Conservation (phyloP, 2,329 filamentous ascomycete genomes). For the Coniochaeta sp. region DNA sequence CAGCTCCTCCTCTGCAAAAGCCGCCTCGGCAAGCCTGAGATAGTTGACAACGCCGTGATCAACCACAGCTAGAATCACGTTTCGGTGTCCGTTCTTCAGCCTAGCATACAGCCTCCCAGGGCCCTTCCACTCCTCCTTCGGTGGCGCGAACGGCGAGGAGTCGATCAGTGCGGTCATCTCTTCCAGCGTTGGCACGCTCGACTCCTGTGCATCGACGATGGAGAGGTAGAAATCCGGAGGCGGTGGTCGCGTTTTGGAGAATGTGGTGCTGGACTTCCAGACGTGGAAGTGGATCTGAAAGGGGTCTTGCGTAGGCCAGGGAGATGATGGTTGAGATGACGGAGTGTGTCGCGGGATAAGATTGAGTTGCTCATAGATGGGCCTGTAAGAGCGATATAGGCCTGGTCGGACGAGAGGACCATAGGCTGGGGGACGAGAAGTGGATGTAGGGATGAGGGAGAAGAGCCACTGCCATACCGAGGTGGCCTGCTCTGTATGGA, state of each 20-base stretch:
- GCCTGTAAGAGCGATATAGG: conserved; percentile 57
- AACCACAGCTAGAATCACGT: conserved; percentile 79
- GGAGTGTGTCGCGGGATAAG: conserved; percentile 67
- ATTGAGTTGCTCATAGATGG: conserved; percentile 70
- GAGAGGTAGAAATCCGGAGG: conserved; percentile 78
- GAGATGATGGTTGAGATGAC: conserved; percentile 18
- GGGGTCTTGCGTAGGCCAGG: conserved; percentile 32
- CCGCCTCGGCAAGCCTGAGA: conserved; percentile 69
- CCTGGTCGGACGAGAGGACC: conserved; percentile 57
- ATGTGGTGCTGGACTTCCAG: conserved; percentile 66
- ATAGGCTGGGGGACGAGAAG: conserved; percentile 23
- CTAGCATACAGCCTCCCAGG: conserved; percentile 61
- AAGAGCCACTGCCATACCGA: conserved; percentile 46
- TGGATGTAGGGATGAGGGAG: conserved; percentile 30
- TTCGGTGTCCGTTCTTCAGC: conserved; percentile 77
- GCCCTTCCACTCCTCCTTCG: conserved; percentile 28
- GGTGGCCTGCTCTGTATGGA: conserved; percentile 7
- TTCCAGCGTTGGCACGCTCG: conserved; percentile 62
- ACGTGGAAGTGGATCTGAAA: conserved; percentile 74
- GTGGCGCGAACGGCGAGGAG: conserved; percentile 64
- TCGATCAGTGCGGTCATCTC: conserved; percentile 67
- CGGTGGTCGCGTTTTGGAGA: conserved; percentile 74
- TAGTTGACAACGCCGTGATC: conserved; percentile 89
- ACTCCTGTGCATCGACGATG: conserved; percentile 69
- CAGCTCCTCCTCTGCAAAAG: conserved; percentile 69